These are phyloP conservation scores for Metarhizium anisopliae DNA, from an alignment of 2,329 filamentous ascomycete species.

Conservation along the genomic window DNA sequence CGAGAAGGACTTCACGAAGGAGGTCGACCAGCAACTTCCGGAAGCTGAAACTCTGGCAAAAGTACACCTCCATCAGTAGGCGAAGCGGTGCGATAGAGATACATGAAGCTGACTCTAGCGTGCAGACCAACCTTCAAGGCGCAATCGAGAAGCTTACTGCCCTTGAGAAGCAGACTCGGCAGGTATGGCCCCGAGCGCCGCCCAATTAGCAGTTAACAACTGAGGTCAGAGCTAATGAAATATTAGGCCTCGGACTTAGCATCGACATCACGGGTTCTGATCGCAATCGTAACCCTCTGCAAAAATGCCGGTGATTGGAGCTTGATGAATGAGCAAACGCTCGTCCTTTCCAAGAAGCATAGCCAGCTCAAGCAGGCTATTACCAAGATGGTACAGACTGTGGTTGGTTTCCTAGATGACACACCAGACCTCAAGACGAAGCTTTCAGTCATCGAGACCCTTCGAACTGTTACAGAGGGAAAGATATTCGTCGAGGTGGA, in stretches of 20 bases:
- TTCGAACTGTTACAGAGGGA: slow-evolving; percentile 94
- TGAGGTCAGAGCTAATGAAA: slow-evolving; percentile 6
- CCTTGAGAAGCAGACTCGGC: slow-evolving; percentile 94
- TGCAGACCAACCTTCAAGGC: slow-evolving; percentile 65
- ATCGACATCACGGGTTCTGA: slow-evolving; percentile 81
- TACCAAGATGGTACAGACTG: slow-evolving; percentile 96
- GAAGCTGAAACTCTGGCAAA: slow-evolving; percentile 85
- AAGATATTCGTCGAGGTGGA: slow-evolving; percentile 99
- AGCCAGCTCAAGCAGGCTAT: slow-evolving; percentile 98
- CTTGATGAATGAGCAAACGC: slow-evolving; percentile 90
- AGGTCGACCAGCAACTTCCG: slow-evolving; percentile 83
- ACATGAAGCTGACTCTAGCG: slow-evolving; percentile 8
- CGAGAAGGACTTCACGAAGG: slow-evolving; percentile 98
- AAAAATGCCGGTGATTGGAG: slow-evolving; percentile 91
- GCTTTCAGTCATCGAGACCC: slow-evolving; percentile 84
- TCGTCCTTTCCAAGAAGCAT: slow-evolving; percentile 98
- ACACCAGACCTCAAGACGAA: slow-evolving; percentile 82
- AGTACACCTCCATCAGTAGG: slow-evolving; percentile 34
- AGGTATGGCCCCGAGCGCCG: slow-evolving; percentile 46
- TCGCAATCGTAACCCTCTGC: slow-evolving; percentile 86
- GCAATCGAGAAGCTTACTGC: slow-evolving; percentile 88
- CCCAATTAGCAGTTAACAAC: slow-evolving; percentile 9
- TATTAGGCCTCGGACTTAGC: slow-evolving; percentile 86
- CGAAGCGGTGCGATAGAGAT: background rate
- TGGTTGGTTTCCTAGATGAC: slow-evolving; percentile 84